Conservation (phyloP, 2,329 filamentous ascomycete species). For the Xylaria polymorpha region DNA sequence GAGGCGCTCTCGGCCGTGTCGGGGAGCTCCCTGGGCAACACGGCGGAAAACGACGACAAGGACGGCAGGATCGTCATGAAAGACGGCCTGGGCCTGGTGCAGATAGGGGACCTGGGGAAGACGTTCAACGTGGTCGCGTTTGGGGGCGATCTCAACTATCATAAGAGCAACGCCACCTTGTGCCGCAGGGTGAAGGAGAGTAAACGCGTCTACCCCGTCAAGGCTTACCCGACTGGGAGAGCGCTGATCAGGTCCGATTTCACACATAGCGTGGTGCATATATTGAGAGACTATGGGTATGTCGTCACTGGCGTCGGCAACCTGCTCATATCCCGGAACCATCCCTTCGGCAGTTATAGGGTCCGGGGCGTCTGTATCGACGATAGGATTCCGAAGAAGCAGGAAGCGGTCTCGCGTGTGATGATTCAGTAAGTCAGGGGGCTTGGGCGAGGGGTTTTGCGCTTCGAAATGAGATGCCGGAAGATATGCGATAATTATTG, state of each 20-base stretch:
- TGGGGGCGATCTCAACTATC: constrained; percentile 38
- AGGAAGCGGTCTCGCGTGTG: background rate
- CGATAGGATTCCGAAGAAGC: constrained; percentile 17
- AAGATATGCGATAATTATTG: background rate
- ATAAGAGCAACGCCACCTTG: constrained; percentile 33
- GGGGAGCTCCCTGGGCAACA: constrained; percentile 40
- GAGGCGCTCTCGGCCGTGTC: constrained; percentile 40
- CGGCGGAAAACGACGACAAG: constrained; percentile 18
- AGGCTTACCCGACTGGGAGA: constrained; percentile 34
- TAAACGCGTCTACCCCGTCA: constrained; percentile 17
- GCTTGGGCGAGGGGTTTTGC: no score
- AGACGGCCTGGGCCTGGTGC: constrained; percentile 45
- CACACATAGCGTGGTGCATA: constrained; percentile 33
- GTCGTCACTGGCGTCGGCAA: constrained; percentile 33
- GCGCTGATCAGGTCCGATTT: constrained; percentile 47
- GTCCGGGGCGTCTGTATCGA: constrained; percentile 37
- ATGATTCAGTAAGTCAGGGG: constrained; percentile 4
- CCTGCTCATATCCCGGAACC: constrained; percentile 28
- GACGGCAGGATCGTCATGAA: constrained; percentile 41
- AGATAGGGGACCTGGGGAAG: constrained; percentile 45
- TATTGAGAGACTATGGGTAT: constrained; percentile 37
- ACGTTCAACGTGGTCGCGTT: constrained; percentile 44
- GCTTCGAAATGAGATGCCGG: background rate
- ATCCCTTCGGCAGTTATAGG: constrained; percentile 28
- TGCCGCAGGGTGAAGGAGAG: constrained; percentile 37